These are phyloP conservation scores for Amphichorda felina DNA, from an alignment of 2,329 filamentous ascomycete genomes.

Conservation along the genomic window DNA sequence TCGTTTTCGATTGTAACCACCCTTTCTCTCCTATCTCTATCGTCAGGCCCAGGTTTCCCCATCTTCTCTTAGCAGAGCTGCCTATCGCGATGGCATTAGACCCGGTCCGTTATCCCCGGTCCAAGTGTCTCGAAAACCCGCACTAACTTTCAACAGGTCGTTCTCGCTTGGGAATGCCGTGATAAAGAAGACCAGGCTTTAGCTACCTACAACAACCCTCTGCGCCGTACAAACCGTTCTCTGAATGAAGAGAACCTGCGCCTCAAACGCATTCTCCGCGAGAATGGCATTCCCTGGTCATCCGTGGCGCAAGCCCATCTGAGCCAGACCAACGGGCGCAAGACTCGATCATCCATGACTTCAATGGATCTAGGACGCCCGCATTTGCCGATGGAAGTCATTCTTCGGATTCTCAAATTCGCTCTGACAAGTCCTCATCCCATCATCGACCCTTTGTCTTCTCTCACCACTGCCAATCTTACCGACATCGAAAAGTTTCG, in stretches of 20 bases:
- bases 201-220: constrained; percentile 32
- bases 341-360: constrained; percentile 17
- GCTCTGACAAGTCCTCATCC: constrained; percentile 34
- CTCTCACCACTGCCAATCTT: constrained; percentile 27
- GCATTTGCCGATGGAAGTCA: constrained; percentile 38
- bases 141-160: not conserved
- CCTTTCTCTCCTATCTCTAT: too few species aligned
- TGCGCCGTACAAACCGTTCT: constrained; percentile 31
- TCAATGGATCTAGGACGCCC: constrained; percentile 20
- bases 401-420: constrained; percentile 38
- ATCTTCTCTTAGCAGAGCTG: too few species aligned
- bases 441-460: constrained; percentile 42
- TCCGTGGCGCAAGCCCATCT: constrained; percentile 19
- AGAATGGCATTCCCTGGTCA: constrained; percentile 40
- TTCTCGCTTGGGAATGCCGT: constrained; percentile 35
- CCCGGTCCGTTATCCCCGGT: not conserved
- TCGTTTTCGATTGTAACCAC: too few species aligned
- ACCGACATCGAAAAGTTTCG: constrained; percentile 28
- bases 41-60: too few species aligned
- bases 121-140: not conserved
- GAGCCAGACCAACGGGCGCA: constrained; percentile 17
- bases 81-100: not conserved
- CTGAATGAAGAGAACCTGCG: constrained; percentile 35
- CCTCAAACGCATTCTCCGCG: constrained; percentile 38
- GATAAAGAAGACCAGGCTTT: constrained; percentile 40